A percentile compares a stretch with the other conserved stretches of the same genome.
Evolutionary conservation across 2,329 filamentous ascomycete genomes (phyloP).

Genomic region (Colletotrichum brevisporum): DNA sequence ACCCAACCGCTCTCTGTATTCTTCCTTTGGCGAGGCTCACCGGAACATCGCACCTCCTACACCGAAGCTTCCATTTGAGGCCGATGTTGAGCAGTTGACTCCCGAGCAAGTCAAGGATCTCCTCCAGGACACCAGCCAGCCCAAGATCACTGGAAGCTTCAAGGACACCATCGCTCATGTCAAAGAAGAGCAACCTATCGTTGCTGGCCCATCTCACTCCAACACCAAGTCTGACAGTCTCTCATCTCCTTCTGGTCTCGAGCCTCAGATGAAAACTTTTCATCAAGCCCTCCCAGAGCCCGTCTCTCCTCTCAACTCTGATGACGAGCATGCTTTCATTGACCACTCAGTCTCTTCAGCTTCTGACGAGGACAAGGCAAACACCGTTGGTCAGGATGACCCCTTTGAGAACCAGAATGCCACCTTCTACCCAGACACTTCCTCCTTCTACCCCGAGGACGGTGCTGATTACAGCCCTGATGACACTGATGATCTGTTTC

Average conservation of each 20-base stretch:
- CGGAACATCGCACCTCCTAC: conserved; percentile 31
- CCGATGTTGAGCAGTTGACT: conserved; percentile 13
- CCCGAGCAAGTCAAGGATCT: conserved; percentile 33
- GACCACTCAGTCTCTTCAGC: conserved; percentile 14
- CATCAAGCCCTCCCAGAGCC: neutral
- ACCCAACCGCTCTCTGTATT: conserved; percentile 35
- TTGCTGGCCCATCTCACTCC: neutral
- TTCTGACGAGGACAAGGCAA: neutral
- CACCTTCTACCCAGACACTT: conserved; percentile 21
- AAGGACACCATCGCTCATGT: neutral
- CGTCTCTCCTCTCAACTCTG: conserved; percentile 10
- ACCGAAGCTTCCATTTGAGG: conserved; percentile 17
- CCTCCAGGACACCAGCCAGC: conserved; percentile 3
- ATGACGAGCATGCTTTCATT: conserved; percentile 27
- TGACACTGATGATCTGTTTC: neutral
- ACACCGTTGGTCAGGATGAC: neutral
- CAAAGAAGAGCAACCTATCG: neutral
- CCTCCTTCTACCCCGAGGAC: conserved; percentile 37
- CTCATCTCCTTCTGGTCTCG: conserved; percentile 5
- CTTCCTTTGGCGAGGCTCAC: conserved; percentile 38
- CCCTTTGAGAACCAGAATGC: conserved; percentile 8
- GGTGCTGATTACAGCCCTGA: conserved; percentile 2
- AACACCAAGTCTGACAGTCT: conserved; percentile 6
- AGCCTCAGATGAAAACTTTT: conserved; percentile 6
- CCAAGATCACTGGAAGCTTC: neutral